A percentile compares a stretch with the other conserved stretches of the same genome.
These are phyloP conservation scores for Aspergillus sp. DNA, from an alignment of 2,329 filamentous ascomycete genomes.

Conservation along the genomic window DNA sequence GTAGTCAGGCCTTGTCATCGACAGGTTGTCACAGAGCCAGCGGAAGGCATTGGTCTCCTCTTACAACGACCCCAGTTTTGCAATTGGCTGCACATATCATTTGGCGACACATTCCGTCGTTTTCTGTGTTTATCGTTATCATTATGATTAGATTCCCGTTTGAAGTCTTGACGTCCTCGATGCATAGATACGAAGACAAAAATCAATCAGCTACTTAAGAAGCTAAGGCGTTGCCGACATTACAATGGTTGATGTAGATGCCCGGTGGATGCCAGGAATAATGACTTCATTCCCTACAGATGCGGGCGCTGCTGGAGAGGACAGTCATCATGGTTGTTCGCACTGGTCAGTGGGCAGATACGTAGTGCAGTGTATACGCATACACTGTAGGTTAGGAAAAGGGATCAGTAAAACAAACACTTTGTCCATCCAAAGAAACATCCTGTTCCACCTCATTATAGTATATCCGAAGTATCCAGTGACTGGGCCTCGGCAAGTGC, in stretches of 20 bases:
- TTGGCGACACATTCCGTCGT: not conserved
- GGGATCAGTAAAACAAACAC: too few relatives aligned
- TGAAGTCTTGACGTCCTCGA: not conserved
- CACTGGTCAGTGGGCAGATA: too few relatives aligned
- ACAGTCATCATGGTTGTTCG: too few relatives aligned
- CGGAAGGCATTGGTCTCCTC: not conserved
- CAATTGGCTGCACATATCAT: not conserved
- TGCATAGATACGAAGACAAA: not conserved
- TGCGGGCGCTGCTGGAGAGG: too few relatives aligned
- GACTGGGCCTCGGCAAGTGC: not conserved
- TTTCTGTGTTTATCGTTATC: constrained; percentile 47
- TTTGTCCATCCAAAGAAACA: too few relatives aligned
- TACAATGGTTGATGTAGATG: too few relatives aligned
- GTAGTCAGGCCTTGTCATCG: constrained; percentile 14
- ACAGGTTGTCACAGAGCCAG: constrained; percentile 22
- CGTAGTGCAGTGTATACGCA: too few relatives aligned
- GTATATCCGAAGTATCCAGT: not conserved
- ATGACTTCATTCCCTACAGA: too few relatives aligned
- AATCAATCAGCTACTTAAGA: not conserved
- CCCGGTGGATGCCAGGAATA: too few relatives aligned
- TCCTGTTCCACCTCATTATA: too few relatives aligned
- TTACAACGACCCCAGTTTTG: not conserved
- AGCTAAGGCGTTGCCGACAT: too few relatives aligned
- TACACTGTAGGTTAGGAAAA: too few relatives aligned
- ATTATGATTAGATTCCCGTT: not conserved